Percentiles rank a stretch among this genome's conserved stretches.
Conservation (phyloP, 768 basidiomycete species). For the Termitomyces sp. region DNA sequence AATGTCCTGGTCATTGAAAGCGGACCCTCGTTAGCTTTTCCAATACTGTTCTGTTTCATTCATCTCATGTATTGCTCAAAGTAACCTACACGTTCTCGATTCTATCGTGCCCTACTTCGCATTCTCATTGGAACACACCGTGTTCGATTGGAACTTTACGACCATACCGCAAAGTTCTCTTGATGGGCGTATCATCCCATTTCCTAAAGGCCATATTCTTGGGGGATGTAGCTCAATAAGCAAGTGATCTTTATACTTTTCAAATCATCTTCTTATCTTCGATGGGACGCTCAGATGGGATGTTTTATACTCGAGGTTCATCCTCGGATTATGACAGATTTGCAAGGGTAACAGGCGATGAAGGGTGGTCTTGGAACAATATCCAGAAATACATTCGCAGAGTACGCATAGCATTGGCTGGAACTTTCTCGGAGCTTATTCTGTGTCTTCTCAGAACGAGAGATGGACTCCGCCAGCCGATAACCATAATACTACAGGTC, state of each 20-base stretch:
- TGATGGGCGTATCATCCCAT: slow-evolving; percentile 13
- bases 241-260: not conserved
- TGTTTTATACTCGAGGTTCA: slow-evolving; percentile 21
- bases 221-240: slow-evolving; percentile 28
- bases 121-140: slow-evolving; percentile 6
- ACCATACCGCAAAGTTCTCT: slow-evolving; percentile 18
- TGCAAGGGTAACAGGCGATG: slow-evolving; percentile 19
- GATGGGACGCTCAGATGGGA: slow-evolving; percentile 8
- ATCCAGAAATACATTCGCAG: slow-evolving; percentile 8
- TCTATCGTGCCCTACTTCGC: slow-evolving; percentile 18
- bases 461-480: slow-evolving; percentile 17
- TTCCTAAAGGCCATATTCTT: slow-evolving; percentile 21
- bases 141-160: slow-evolving; percentile 27
- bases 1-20: not conserved
- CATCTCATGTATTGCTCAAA: slow-evolving; percentile 1
- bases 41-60: not conserved
- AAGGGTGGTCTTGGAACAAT: slow-evolving; percentile 24
- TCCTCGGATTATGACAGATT: slow-evolving; percentile 21
- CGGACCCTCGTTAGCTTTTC: not conserved
- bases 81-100: slow-evolving; percentile 17
- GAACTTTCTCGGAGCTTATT: not conserved
- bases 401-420: not conserved
- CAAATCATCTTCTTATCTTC: not conserved
- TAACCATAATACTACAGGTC: slow-evolving; percentile 19
- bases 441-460: slow-evolving; percentile 18